phyloP scores from a whole-genome alignment of 345 rosid genomes.

The Trapa incisa region DNA sequence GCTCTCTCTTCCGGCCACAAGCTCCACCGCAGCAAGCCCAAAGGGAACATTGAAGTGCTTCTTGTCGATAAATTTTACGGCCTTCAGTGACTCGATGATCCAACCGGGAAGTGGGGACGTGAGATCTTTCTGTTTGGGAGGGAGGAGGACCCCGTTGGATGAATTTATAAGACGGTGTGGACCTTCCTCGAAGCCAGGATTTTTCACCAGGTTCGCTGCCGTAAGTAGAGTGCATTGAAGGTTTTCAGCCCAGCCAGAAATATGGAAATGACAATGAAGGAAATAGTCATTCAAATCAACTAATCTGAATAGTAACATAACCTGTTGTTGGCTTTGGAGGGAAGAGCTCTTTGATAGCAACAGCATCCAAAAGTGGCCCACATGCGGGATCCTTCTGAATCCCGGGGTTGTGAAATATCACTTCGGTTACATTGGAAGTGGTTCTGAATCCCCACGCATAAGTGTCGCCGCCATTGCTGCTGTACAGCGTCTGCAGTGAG shows the following conservation, averaged over 20 bases:
- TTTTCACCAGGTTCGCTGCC: constrained; percentile 70
- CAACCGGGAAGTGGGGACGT: constrained; percentile 94
- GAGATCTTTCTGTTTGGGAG: constrained; percentile 72
- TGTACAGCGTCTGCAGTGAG: constrained; percentile 81
- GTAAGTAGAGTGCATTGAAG: too few species aligned
- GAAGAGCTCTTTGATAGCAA: constrained; percentile 75
- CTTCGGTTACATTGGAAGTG: constrained; percentile 27
- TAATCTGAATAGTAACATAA: background rate
- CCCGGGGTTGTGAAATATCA: constrained; percentile 77
- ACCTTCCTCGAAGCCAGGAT: constrained; percentile 83
- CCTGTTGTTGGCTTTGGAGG: constrained; percentile 55
- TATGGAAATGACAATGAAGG: too few species aligned
- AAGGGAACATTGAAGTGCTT: constrained; percentile 73
- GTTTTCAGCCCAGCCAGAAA: too few species aligned
- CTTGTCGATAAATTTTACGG: constrained; percentile 80
- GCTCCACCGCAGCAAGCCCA: constrained; percentile 78
- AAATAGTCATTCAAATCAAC: too few species aligned
- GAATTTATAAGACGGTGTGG: constrained; percentile 69
- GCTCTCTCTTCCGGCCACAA: constrained; percentile 86
- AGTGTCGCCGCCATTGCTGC: constrained; percentile 70
- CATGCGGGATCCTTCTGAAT: constrained; percentile 95
- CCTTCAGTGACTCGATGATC: constrained; percentile 91
- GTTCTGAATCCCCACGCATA: constrained; percentile 77
- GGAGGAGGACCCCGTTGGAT: constrained; percentile 77
- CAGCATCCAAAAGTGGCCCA: constrained; percentile 92